Conservation (phyloP, 2,329 filamentous ascomycete genomes). For the Neonectria magnoliae region DNA sequence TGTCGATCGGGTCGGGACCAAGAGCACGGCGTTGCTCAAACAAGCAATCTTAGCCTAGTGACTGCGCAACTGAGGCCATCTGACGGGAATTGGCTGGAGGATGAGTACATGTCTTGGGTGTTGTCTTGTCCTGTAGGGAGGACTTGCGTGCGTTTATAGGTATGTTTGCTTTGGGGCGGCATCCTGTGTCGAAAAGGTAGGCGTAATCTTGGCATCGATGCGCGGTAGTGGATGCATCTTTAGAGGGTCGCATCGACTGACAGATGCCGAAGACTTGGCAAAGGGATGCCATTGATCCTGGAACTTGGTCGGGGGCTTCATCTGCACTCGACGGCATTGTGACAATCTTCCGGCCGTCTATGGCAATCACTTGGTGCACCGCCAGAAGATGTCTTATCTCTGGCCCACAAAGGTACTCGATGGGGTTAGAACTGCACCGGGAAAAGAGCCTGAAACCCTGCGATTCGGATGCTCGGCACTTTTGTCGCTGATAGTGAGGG, state of each 20-base stretch:
- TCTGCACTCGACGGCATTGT: too few relatives aligned
- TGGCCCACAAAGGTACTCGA: slow-evolving; percentile 14
- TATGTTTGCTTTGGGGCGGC: too few relatives aligned
- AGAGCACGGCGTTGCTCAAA: slow-evolving; percentile 5
- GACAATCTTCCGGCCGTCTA: neutral
- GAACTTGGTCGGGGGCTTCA: neutral
- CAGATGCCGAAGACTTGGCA: neutral
- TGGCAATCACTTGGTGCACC: neutral
- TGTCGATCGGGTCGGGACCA: slow-evolving; percentile 10
- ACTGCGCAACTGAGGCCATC: neutral
- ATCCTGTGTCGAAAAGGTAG: neutral
- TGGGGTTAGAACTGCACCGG: neutral
- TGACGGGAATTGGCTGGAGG: neutral
- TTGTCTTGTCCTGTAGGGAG: neutral
- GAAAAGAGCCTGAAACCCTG: neutral
- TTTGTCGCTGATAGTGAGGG: neutral
- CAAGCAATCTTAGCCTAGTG: slow-evolving; percentile 4
- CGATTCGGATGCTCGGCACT: slow-evolving; percentile 14
- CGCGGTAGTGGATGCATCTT: too few relatives aligned
- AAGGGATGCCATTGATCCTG: neutral
- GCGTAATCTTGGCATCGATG: neutral
- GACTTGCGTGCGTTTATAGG: neutral
- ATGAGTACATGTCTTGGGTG: neutral
- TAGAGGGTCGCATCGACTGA: too few relatives aligned
- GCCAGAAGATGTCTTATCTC: slow-evolving; percentile 4